Conservation (phyloP, 148 eudicot genomes). For the Tetragonia tetragonoides region DNA sequence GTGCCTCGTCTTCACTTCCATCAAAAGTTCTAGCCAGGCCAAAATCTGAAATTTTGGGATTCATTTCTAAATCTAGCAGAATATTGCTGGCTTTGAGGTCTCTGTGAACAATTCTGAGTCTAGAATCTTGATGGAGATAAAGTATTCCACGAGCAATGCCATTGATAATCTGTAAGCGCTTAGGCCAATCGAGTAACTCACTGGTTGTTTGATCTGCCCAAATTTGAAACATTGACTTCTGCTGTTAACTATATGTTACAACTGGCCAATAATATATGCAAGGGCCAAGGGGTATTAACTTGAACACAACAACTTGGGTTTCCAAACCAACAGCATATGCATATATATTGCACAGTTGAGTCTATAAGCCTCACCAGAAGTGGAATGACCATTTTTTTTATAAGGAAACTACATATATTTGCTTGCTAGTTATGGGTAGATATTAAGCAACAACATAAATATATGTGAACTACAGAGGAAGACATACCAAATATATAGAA, state of each 20-base stretch:
- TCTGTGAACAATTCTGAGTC: constrained; percentile 10
- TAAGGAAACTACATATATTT: too few relatives aligned
- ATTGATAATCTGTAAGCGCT: constrained; percentile 14
- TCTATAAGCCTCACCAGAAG: background rate
- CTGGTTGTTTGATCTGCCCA: constrained; percentile 19
- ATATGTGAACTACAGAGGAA: background rate
- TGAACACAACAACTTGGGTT: too few relatives aligned
- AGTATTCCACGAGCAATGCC: constrained; percentile 21
- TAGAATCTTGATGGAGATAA: constrained; percentile 23
- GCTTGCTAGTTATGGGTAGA: too few relatives aligned
- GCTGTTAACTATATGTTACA: background rate
- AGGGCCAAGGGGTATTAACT: too few relatives aligned
- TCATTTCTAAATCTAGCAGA: constrained; percentile 17
- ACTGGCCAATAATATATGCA: background rate
- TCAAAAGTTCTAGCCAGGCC: constrained; percentile 8
- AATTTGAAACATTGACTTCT: background rate
- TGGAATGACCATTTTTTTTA: background rate
- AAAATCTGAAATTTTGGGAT: constrained; percentile 17
- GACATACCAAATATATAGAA: constrained; percentile 38
- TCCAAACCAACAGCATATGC: too few relatives aligned
- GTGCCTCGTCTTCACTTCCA: background rate
- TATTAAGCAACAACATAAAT: background rate
- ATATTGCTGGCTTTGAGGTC: constrained; percentile 24
- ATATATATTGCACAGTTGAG: background rate
- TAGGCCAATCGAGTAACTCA: constrained; percentile 23